phyloP scores from a whole-genome alignment of 257 asterid species.

The Solanum bulbocastanum region DNA sequence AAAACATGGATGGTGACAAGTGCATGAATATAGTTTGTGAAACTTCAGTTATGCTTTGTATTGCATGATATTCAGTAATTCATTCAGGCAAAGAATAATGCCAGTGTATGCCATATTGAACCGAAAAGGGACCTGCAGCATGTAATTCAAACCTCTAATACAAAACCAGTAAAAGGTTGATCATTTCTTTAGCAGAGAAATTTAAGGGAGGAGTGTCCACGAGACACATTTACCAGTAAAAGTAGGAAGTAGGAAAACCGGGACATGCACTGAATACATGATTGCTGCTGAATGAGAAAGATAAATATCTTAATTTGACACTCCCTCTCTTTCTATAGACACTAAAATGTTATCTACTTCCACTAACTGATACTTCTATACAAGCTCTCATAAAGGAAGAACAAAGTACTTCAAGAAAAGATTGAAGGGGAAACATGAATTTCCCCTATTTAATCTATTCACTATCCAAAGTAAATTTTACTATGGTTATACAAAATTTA shows the following conservation, averaged over 20 bases:
- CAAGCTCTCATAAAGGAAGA: background rate
- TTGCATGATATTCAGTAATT: background rate
- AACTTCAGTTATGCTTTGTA: background rate
- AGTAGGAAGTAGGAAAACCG: background rate
- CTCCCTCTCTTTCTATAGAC: background rate
- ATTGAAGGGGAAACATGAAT: background rate
- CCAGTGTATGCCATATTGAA: background rate
- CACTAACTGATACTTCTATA: background rate
- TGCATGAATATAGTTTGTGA: background rate
- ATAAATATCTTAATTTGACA: background rate
- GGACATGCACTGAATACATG: background rate
- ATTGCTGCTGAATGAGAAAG: background rate
- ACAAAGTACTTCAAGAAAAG: background rate
- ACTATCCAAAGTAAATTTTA: background rate
- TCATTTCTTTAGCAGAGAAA: background rate
- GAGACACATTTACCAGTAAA: background rate
- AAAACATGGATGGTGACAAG: background rate
- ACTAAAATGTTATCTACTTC: background rate
- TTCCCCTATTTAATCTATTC: background rate
- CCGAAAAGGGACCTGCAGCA: background rate
- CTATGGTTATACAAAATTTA: background rate
- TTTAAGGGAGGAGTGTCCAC: background rate
- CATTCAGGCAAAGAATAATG: background rate
- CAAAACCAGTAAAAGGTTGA: background rate
- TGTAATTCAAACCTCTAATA: background rate